phyloP scores from a whole-genome alignment of 768 basidiomycete genomes.

The Sporobolomyces phaffii region DNA sequence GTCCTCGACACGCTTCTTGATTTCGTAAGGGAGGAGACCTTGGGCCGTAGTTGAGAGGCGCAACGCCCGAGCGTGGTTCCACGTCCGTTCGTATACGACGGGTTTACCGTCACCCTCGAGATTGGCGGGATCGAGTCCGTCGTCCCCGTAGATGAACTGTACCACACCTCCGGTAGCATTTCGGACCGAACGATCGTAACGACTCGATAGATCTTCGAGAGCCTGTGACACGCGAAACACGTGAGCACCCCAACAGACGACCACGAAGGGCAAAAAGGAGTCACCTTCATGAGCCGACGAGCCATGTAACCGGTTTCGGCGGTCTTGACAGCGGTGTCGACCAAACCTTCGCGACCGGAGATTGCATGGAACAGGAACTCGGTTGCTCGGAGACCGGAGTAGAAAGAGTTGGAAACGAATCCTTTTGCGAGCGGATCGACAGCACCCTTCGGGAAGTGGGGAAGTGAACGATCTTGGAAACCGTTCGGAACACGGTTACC shows the following conservation, averaged over 20 bases:
- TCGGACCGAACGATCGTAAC: conserved; percentile 91
- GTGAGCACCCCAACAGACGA: no score
- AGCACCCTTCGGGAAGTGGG: conserved; percentile 95
- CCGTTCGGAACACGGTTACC: conserved; percentile 98
- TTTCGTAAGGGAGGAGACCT: conserved; percentile 77
- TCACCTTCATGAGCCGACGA: conserved; percentile 85
- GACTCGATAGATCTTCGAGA: conserved; percentile 88
- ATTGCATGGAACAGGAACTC: conserved; percentile 99
- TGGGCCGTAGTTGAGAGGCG: conserved; percentile 54
- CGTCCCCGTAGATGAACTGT: conserved; percentile 94
- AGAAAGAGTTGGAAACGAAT: conserved; percentile 97
- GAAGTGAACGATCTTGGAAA: conserved; percentile 97
- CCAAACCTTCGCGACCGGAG: conserved; percentile 93
- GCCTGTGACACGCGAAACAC: conserved; percentile 51
- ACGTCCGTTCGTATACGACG: conserved; percentile 77
- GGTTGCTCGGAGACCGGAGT: conserved; percentile 78
- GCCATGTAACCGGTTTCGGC: conserved; percentile 99
- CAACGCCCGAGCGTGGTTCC: conserved; percentile 72
- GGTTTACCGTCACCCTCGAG: conserved; percentile 93
- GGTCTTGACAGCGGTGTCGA: conserved; percentile 99
- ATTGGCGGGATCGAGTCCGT: conserved; percentile 92
- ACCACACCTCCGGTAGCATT: conserved; percentile 92
- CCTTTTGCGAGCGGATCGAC: conserved; percentile 94
- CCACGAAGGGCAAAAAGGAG: no score
- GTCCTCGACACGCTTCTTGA: conserved; percentile 62